A percentile compares a stretch with the other conserved stretches of the same genome.
Evolutionary conservation across 179 eudicot genomes (phyloP).

Genomic region (Pouteria campechiana): DNA sequence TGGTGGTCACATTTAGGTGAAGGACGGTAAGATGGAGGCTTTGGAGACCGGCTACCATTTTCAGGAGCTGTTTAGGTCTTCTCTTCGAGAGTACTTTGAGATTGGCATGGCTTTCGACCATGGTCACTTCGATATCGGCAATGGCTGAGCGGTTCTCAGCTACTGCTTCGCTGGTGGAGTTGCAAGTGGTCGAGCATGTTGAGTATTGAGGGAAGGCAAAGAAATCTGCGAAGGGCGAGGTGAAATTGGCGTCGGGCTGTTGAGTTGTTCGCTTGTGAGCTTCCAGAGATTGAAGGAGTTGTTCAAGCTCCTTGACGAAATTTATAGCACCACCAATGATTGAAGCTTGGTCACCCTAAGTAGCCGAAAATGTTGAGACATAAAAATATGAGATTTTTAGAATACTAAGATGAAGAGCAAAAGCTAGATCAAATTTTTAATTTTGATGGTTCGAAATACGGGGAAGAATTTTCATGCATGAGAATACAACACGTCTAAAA

Average conservation of each 20-base stretch:
- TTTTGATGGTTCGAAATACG: too few species aligned
- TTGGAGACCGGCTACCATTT: slow-evolving; percentile 45
- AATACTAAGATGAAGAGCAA: too few species aligned
- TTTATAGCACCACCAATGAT: slow-evolving; percentile 78
- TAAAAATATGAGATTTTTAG: too few species aligned
- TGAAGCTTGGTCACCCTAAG: slow-evolving; percentile 71
- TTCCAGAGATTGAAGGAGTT: slow-evolving; percentile 40
- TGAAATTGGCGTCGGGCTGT: neutral
- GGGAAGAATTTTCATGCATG: too few species aligned
- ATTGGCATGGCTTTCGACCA: slow-evolving; percentile 51
- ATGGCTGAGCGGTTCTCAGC: slow-evolving; percentile 9
- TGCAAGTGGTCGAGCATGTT: neutral
- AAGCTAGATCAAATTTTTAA: too few species aligned
- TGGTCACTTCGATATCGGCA: slow-evolving; percentile 37
- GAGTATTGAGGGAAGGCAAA: slow-evolving; percentile 59
- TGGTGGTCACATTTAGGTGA: slow-evolving; percentile 56
- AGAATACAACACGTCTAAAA: too few species aligned
- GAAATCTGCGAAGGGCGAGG: slow-evolving; percentile 31
- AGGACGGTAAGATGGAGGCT: slow-evolving; percentile 36
- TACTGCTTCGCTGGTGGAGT: neutral
- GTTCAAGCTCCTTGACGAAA: slow-evolving; percentile 71
- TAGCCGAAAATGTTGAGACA: too few species aligned
- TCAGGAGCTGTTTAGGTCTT: slow-evolving; percentile 46
- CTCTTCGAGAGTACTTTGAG: slow-evolving; percentile 38
- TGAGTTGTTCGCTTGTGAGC: slow-evolving; percentile 25